Base-by-base conservation (phyloP, 2,329 filamentous ascomycete species). In the Aspergillus felis region DNA sequence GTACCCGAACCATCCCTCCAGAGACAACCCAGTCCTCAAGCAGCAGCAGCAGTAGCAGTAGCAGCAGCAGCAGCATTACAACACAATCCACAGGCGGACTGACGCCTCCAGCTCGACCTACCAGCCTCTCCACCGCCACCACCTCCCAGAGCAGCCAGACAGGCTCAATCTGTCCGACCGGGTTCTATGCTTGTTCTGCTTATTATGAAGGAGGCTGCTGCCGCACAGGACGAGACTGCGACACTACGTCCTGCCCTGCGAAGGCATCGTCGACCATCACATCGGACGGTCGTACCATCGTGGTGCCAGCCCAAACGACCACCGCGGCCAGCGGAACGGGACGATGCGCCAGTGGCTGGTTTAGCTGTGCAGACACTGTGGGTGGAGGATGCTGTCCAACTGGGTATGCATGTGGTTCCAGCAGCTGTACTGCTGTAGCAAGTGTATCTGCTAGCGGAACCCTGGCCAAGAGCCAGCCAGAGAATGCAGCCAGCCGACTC, bases 101-200 rank as follows among this genome's bases (percentile, higher is more conserved):
- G 41, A 63, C 60, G 10, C 69, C 75, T 1, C 74, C 76, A 3
- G 71, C 71, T 3, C 74, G 75, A n/a, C 71, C 73, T 24, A 78
- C 75, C 0, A 71, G 65, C 50, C 68, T 57, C 20, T 66, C 71
- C 12, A 74, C 73, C 1, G 64, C 69, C 6, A 71, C 73, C 5
- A 74, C 75, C 28, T 72, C 78, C 12, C 70, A 78, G 53, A 61
- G 66, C 50, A 69, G 64, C 4, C 64, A 68, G 17, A 74, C 74
- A 32, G 79, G 61, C 35, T 67, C 72, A 8, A 68, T 82, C 65
- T 97, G 93, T 66, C 93, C 93, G 0, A 92, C 88, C 0, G 92
- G 92, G 2, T 97, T 92, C 79, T 97, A 97, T 74, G 88, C 91
- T 52, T 97, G 93, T 74, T 84, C 87, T 2, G 93, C 93, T 1